These are phyloP conservation scores for Lachnellula occidentalis DNA, from an alignment of 2,329 filamentous ascomycete genomes.

Conservation along the genomic window DNA sequence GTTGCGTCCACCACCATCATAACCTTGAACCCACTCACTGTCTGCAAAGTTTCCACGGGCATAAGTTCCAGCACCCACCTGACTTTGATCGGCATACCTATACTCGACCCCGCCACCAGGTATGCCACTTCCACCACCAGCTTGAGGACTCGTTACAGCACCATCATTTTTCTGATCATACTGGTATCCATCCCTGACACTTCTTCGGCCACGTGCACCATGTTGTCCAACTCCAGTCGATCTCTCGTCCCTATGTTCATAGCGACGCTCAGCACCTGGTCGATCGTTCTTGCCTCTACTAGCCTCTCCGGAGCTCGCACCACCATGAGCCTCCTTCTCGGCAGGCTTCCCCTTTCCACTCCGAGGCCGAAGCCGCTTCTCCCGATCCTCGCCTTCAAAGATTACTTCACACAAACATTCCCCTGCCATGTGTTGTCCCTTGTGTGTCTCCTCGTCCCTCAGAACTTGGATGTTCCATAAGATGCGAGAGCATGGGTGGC, in stretches of 20 bases:
- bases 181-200: background rate
- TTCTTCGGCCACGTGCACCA: background rate
- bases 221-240: background rate
- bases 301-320: background rate
- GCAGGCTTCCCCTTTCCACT: conserved; percentile 4
- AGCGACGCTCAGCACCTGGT: background rate
- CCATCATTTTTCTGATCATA: background rate
- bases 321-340: background rate
- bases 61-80: background rate
- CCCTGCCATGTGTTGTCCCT: conserved; percentile 14
- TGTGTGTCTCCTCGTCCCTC: conserved; percentile 24
- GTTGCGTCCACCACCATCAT: background rate
- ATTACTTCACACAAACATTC: conserved; percentile 25
- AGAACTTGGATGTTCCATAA: conserved; percentile 27
- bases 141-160: background rate
- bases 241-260: background rate
- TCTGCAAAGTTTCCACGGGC: background rate
- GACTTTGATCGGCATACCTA: background rate
- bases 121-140: background rate
- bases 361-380: conserved; percentile 9
- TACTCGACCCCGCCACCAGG: background rate
- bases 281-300: background rate
- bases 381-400: conserved; percentile 22
- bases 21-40: background rate
- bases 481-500: conserved; percentile 27